Conservation (phyloP, 2,329 filamentous ascomycete species). For the Penicillium sp. region DNA sequence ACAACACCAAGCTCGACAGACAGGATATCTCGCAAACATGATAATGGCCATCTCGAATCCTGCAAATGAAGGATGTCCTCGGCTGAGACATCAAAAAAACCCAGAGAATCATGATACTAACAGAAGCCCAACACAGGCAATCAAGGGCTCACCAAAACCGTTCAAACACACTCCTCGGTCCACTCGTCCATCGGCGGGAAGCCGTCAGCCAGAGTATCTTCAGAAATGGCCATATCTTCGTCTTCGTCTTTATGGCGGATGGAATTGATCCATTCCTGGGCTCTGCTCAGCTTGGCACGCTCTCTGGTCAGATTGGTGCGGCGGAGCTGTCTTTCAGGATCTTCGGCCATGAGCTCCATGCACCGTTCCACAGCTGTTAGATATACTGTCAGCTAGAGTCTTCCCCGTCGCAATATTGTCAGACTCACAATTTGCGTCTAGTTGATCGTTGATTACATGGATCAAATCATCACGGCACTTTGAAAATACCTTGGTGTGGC, state of each 20-base stretch:
- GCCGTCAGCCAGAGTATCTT: not conserved
- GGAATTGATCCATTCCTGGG: conserved; percentile 34
- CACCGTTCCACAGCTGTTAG: conserved; percentile 40
- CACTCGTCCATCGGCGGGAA: not conserved
- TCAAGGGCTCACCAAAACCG: not conserved
- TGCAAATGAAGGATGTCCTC: not conserved
- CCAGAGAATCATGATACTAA: not conserved
- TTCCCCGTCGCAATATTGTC: not conserved
- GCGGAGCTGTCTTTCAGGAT: conserved; percentile 36
- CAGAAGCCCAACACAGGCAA: not conserved
- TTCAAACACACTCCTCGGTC: not conserved
- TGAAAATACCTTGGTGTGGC: conserved; percentile 38
- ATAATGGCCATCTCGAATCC: not conserved
- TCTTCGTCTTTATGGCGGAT: conserved; percentile 6
- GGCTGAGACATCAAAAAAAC: not conserved
- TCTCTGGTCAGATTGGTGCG: conserved; percentile 34
- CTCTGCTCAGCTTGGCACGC: conserved; percentile 36
- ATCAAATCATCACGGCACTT: conserved; percentile 38
- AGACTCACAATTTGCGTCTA: conserved; percentile 35
- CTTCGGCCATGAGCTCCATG: conserved; percentile 40
- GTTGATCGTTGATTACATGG: conserved; percentile 28
- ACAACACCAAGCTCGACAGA: too few relatives aligned
- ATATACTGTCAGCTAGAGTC: not conserved
- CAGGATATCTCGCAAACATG: not conserved
- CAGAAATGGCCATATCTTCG: not conserved